Evolutionary conservation across 2,329 filamentous ascomycete species (phyloP), one percentile per base, ranked within the genome.

Genomic region (Ophiocordyceps sinensis): DNA sequence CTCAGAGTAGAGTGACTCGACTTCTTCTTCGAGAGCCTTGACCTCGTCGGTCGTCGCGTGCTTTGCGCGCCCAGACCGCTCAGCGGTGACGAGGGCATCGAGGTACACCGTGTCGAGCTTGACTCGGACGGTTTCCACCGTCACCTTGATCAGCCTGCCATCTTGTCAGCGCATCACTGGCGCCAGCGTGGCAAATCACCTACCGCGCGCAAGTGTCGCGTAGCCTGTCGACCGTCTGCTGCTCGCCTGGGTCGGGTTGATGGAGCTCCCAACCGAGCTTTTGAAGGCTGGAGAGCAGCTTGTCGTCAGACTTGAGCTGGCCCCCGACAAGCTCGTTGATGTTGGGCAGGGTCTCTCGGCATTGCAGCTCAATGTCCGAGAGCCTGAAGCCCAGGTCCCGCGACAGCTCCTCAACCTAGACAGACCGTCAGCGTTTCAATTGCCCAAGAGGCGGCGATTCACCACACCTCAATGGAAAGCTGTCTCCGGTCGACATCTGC

Each of bases 1-100:
- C 52, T 85, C 82, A 0, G 77, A 65, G 49, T 82, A 79, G 3
- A 85, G 63, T 5, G 78, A 82, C 47, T 83, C 77, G 1, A 85
- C 64, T 51, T 85, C 81, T 28, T 73, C 70, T 49, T 79, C 71
- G 2, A 82, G 54, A 4, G 68, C 65, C 13, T 59, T 61, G 10
- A 70, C 64, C 38, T 75, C 70, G 5, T 61, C 62, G 1, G 47
- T 46, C 0, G 56, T 50, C 0, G 55, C 56, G 5, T 53, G 46
- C 4, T 48, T 47, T 10, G 47, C 44, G 32, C 58, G 53, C 0
- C 50, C 53, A 1, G 52, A 51, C 2, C 51, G 50, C 35, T 59
- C 55, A 1, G 51, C 54, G 0, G 48, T 45, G 2, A 53, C 29
- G 1, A 73, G 54, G 2, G 64, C 56, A 38, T 75, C 66, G 1